These are phyloP conservation scores for Fusarium odoratissimum DNA, from an alignment of 2,329 filamentous ascomycete genomes.

Conservation along the genomic window DNA sequence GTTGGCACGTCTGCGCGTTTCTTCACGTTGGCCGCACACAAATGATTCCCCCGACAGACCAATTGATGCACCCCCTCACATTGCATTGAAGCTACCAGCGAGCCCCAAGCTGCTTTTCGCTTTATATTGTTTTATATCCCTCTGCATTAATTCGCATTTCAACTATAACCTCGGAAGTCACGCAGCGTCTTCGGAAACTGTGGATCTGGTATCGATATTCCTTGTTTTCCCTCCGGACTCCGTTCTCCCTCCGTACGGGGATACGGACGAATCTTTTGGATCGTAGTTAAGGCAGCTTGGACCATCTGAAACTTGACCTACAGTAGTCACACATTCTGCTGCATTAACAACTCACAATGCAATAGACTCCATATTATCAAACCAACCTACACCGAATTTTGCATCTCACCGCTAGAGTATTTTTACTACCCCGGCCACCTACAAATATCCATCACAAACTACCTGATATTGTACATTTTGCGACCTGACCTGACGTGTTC, in stretches of 20 bases:
- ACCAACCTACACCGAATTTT: constrained; percentile 8
- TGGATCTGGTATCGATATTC: constrained; percentile 16
- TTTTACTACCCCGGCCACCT: constrained; percentile 20
- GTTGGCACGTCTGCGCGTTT: constrained; percentile 18
- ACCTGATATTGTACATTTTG: constrained; percentile 15
- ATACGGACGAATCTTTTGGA: constrained; percentile 12
- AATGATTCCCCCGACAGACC: not conserved
- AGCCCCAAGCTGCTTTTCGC: constrained; percentile 2
- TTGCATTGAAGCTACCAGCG: constrained; percentile 29
- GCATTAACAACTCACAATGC: constrained; percentile 34
- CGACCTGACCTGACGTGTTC: not conserved
- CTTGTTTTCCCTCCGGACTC: constrained; percentile 5
- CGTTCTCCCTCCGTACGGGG: constrained; percentile 11
- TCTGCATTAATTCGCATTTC: constrained; percentile 10
- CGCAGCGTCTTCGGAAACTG: constrained; percentile 26
- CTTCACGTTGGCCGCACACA: constrained; percentile 8
- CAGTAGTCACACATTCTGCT: constrained; percentile 23
- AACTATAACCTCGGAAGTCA: constrained; percentile 19
- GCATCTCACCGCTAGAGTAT: constrained; percentile 19
- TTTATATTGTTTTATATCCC: constrained; percentile 3
- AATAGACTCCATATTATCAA: constrained; percentile 28
- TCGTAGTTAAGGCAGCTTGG: constrained; percentile 17
- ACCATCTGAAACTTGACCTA: constrained; percentile 27
- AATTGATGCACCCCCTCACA: constrained; percentile 29
- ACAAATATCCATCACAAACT: constrained; percentile 23